A percentile compares a stretch with the other conserved stretches of the same genome.
phyloP scores from a whole-genome alignment of 768 basidiomycete species.

The Serendipita sp. region DNA sequence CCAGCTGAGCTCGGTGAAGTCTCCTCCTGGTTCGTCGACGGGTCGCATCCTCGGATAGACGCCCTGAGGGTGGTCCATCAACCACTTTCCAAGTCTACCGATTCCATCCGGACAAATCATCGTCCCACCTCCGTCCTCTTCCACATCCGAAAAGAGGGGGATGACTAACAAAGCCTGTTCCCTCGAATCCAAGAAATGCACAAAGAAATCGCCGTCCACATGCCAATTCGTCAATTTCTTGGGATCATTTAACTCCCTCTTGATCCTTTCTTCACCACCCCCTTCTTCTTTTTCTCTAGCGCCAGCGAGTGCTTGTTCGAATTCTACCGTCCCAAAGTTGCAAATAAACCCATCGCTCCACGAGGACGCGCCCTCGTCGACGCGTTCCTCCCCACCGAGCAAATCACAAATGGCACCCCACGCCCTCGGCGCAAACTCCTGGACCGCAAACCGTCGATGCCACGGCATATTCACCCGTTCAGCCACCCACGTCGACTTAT shows the following conservation, averaged over 20 bases:
- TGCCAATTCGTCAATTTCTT: conserved; percentile 47
- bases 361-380: conserved; percentile 30
- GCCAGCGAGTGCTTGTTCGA: not conserved
- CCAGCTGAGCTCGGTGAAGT: conserved; percentile 15
- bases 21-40: not conserved
- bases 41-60: conserved; percentile 12
- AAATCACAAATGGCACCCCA: conserved; percentile 48
- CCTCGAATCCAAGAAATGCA: conserved; percentile 41
- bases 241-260: conserved; percentile 35
- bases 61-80: conserved; percentile 15
- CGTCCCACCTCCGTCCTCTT: conserved; percentile 39
- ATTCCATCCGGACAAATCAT: conserved; percentile 46
- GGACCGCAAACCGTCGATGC: conserved; percentile 31
- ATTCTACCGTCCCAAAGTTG: conserved; percentile 37
- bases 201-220: conserved; percentile 16
- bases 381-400: conserved; percentile 42
- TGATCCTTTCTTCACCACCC: conserved; percentile 17
- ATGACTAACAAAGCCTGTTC: conserved; percentile 50
- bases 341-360: conserved; percentile 52
- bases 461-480: conserved; percentile 36
- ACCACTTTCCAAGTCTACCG: conserved; percentile 13
- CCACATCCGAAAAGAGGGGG: conserved; percentile 43
- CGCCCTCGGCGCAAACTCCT: conserved; percentile 38
- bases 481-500: conserved; percentile 43
- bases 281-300: not conserved